Conservation (phyloP, 192 early-diverging fungal species). For the Lobosporangium transversale region DNA sequence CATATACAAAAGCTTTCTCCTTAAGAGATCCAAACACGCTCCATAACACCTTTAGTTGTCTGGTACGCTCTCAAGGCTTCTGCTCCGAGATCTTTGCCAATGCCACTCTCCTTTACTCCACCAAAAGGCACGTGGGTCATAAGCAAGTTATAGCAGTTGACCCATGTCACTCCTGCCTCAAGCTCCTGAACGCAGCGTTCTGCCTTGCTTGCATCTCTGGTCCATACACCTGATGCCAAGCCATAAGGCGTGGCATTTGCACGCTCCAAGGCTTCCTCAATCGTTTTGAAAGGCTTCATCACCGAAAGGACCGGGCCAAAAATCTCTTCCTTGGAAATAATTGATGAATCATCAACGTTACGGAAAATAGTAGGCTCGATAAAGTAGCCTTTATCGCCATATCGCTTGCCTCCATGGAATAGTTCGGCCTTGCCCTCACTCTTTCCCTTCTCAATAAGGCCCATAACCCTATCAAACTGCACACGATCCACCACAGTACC, state of each 20-base stretch:
- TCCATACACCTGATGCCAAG: conserved; percentile 80
- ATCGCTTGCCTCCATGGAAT: conserved; percentile 65
- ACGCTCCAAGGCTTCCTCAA: conserved; percentile 76
- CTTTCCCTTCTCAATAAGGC: conserved; percentile 70
- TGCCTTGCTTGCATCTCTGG: conserved; percentile 68
- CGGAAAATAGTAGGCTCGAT: conserved; percentile 84
- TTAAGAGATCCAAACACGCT: conserved; percentile 28
- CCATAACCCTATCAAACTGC: conserved; percentile 70
- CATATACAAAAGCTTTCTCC: neutral
- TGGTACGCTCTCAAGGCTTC: conserved; percentile 62
- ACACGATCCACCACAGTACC: conserved; percentile 77
- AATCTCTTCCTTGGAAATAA: conserved; percentile 79
- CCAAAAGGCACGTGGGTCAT: conserved; percentile 68
- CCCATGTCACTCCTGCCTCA: conserved; percentile 43
- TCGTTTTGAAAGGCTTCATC: conserved; percentile 72
- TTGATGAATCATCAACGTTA: conserved; percentile 62
- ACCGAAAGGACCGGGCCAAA: conserved; percentile 89
- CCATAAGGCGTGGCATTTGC: conserved; percentile 83
- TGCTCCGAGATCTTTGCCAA: conserved; percentile 68
- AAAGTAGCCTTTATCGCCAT: conserved; percentile 77
- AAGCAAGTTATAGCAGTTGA: conserved; percentile 50
- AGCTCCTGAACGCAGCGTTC: conserved; percentile 55
- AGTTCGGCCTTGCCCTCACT: conserved; percentile 64
- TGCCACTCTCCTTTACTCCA: conserved; percentile 76
- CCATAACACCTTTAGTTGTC: conserved; percentile 57